Conservation (phyloP, 2,329 filamentous ascomycete genomes). For the Xylaria sp. region DNA sequence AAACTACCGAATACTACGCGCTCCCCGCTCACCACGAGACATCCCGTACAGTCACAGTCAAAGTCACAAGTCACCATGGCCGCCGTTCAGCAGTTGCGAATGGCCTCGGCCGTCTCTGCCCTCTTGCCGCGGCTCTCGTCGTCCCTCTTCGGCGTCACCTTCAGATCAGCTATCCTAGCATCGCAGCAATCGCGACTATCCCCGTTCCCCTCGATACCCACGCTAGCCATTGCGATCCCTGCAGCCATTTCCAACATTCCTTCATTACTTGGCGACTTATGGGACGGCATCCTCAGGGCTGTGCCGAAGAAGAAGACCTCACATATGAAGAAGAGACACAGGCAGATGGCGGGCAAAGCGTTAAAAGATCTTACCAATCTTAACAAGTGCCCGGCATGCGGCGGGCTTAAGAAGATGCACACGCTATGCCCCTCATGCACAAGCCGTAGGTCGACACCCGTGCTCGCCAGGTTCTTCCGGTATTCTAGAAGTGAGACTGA, state of each 20-base stretch:
- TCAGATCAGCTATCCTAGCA: conserved; percentile 41
- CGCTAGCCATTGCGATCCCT: conserved; percentile 54
- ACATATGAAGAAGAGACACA: conserved; percentile 87
- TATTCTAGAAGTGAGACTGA: not conserved
- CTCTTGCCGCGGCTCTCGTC: conserved; percentile 53
- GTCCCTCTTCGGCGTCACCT: conserved; percentile 37
- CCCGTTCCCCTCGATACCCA: conserved; percentile 45
- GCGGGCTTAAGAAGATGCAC: conserved; percentile 81
- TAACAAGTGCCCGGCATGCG: conserved; percentile 86
- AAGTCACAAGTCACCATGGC: conserved; percentile 38
- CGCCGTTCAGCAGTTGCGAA: conserved; percentile 36
- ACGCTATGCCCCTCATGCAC: conserved; percentile 84
- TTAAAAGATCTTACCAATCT: conserved; percentile 83
- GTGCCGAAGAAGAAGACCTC: conserved; percentile 99
- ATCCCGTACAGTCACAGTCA: not conserved
- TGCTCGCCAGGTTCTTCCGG: not conserved
- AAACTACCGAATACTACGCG: not conserved
- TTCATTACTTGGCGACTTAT: conserved; percentile 71
- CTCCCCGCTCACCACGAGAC: not conserved
- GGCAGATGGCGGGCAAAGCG: conserved; percentile 93
- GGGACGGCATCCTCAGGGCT: conserved; percentile 86
- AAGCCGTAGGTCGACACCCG: conserved; percentile 54
- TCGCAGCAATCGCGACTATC: conserved; percentile 35
- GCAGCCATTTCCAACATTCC: conserved; percentile 59
- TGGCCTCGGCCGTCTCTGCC: conserved; percentile 38